phyloP scores from a whole-genome alignment of 139 green algal species.

The Diplosphaera chodatii region DNA sequence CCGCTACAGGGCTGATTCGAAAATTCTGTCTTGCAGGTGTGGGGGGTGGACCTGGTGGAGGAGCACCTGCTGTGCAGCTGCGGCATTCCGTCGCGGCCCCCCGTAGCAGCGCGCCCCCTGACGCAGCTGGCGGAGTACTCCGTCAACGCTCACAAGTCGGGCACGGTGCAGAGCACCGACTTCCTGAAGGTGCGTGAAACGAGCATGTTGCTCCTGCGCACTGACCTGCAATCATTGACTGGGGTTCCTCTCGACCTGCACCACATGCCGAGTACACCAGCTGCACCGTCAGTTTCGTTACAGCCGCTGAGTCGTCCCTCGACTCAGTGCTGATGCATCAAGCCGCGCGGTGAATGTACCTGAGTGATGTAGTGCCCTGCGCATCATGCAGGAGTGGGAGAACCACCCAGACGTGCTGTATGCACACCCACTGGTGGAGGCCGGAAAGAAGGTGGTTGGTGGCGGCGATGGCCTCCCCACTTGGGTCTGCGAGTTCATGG shows the following conservation, averaged over 20 bases:
- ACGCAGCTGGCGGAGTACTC: conserved; percentile 74
- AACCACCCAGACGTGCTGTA: conserved; percentile 67
- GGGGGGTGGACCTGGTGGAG: conserved; percentile 64
- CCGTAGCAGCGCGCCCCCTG: conserved; percentile 50
- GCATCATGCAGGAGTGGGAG: conserved; percentile 47
- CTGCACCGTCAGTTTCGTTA: no score
- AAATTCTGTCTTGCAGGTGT: no score
- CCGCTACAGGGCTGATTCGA: no score
- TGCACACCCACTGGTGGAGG: conserved; percentile 55
- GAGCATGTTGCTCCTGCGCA: no score
- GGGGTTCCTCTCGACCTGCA: no score
- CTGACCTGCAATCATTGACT: no score
- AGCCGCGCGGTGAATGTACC: no score
- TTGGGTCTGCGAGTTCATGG: conserved; percentile 75
- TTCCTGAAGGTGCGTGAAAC: conserved; percentile 26
- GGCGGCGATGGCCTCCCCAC: conserved; percentile 80
- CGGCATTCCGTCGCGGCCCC: conserved; percentile 76
- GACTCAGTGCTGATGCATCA: no score
- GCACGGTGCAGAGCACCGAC: conserved; percentile 38
- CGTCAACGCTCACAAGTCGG: conserved; percentile 66
- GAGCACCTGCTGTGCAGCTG: conserved; percentile 46
- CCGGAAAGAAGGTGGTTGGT: conserved; percentile 29
- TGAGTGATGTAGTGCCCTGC: no score
- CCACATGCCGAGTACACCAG: no score
- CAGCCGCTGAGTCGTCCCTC: no score